Evolutionary conservation across 2,329 filamentous ascomycete species (phyloP).

Genomic region (Aspergillus pseudoterreus): DNA sequence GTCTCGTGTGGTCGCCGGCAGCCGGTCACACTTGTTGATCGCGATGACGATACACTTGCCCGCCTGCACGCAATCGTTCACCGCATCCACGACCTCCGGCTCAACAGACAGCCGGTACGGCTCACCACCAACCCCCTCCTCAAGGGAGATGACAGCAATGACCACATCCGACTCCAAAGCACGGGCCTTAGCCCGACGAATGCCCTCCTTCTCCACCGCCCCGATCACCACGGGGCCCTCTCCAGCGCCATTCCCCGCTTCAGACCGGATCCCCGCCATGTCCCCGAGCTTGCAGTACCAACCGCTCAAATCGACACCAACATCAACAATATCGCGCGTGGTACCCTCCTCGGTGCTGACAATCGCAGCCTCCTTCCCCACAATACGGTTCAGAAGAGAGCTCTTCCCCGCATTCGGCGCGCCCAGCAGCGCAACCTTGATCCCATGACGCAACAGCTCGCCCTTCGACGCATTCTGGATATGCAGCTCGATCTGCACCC

Average conservation of each 20-base stretch:
- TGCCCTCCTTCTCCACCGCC: conserved; percentile 81
- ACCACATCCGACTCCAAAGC: conserved; percentile 82
- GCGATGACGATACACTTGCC: conserved; percentile 56
- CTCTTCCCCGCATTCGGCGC: conserved; percentile 95
- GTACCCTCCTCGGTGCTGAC: conserved; percentile 91
- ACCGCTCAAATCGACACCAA: conserved; percentile 81
- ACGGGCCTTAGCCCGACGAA: conserved; percentile 75
- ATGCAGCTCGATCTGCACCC: conserved; percentile 63
- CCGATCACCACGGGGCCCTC: conserved; percentile 51
- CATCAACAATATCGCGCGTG: conserved; percentile 89
- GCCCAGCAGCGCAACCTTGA: conserved; percentile 80
- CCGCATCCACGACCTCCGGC: conserved; percentile 55
- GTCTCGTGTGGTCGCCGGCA: conserved; percentile 20
- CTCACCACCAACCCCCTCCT: conserved; percentile 39
- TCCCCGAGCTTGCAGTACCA: conserved; percentile 94
- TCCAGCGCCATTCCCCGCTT: conserved; percentile 14
- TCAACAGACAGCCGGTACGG: conserved; percentile 42
- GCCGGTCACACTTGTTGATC: conserved; percentile 59
- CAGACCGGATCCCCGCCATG: conserved; percentile 77
- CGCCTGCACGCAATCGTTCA: conserved; percentile 46
- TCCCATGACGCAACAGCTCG: conserved; percentile 79
- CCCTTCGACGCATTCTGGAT: conserved; percentile 74
- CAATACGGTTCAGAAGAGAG: conserved; percentile 83
- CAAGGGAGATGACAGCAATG: conserved; percentile 73
- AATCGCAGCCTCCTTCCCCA: conserved; percentile 90